A percentile compares a stretch with the other conserved stretches of the same genome.
phyloP scores from a whole-genome alignment of 306 rosid genomes.

The Citrullus mucosospermus region DNA sequence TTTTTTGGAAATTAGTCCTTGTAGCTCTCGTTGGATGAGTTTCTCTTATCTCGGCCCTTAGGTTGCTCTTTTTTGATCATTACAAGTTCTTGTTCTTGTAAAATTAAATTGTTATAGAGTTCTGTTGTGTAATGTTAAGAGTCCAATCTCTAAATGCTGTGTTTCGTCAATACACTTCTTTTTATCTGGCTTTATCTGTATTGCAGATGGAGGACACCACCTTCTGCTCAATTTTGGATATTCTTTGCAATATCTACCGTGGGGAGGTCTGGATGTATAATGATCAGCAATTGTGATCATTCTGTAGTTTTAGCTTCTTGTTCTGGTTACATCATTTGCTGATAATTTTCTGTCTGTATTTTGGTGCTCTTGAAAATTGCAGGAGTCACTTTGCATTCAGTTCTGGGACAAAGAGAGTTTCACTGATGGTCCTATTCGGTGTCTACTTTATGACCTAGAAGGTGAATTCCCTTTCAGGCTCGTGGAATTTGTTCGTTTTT shows the following conservation, averaged over 20 bases:
- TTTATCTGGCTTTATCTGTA: conserved; percentile 20
- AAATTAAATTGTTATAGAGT: too few species aligned
- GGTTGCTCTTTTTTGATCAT: too few species aligned
- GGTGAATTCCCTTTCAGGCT: conserved; percentile 76
- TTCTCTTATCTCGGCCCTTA: too few species aligned
- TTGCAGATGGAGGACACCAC: conserved; percentile 62
- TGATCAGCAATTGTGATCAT: conserved; percentile 2
- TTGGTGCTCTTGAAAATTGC: conserved; percentile 22
- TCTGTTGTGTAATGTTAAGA: not conserved
- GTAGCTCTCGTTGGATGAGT: not conserved
- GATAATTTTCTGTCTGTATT: conserved; percentile 15
- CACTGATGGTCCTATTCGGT: conserved; percentile 77
- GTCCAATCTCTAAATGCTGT: not conserved
- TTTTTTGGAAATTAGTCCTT: not conserved
- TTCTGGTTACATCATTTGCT: conserved; percentile 11
- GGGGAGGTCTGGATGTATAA: conserved; percentile 85
- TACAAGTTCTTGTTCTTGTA: too few species aligned
- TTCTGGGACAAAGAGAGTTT: conserved; percentile 93
- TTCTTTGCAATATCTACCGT: conserved; percentile 73
- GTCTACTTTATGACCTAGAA: conserved; percentile 74
- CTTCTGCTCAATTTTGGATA: conserved; percentile 51
- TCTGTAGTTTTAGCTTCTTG: conserved; percentile 9
- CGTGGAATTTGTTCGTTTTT: conserved; percentile 47
- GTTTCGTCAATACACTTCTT: conserved; percentile 10
- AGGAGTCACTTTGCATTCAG: conserved; percentile 91